Conservation (phyloP, 2,329 filamentous ascomycete species). For the Cytospora paraplurivora region DNA sequence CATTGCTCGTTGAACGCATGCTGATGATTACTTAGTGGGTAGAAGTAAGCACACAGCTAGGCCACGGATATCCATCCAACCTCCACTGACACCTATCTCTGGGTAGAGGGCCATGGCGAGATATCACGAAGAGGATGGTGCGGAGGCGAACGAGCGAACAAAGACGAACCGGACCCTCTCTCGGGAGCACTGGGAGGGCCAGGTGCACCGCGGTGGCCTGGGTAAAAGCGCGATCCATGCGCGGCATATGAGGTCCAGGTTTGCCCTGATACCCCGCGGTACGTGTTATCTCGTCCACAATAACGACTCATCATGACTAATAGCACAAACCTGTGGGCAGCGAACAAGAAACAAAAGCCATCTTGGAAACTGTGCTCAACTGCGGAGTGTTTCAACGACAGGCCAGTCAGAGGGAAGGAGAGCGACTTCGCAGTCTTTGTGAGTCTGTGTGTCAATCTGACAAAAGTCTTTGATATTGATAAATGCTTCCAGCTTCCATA, state of each 20-base stretch:
- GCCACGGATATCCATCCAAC: neutral
- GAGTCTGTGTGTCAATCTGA: neutral
- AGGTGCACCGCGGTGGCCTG: constrained; percentile 10
- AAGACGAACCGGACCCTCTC: constrained; percentile 5
- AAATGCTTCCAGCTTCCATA: constrained; percentile 10
- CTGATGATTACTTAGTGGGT: constrained; percentile 7
- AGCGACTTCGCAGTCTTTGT: constrained; percentile 7
- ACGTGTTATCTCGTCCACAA: neutral
- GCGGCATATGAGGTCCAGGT: constrained; percentile 18
- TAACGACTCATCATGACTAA: neutral
- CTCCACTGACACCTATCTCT: neutral
- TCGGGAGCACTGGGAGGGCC: constrained; percentile 17
- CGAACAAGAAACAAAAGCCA: neutral
- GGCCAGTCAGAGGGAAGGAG: neutral
- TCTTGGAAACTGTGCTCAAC: neutral
- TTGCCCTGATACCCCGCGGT: constrained; percentile 14
- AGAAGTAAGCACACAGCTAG: neutral
- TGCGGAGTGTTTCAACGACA: neutral
- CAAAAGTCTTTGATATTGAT: neutral
- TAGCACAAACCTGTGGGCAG: neutral
- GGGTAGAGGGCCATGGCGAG: constrained; percentile 13
- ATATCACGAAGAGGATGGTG: neutral
- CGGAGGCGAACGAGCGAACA: neutral
- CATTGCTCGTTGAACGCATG: too few species aligned
- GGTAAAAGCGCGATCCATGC: constrained; percentile 11